Evolutionary conservation across 352 stramenopile species (phyloP).

Genomic region (Phytophthora vignae): DNA sequence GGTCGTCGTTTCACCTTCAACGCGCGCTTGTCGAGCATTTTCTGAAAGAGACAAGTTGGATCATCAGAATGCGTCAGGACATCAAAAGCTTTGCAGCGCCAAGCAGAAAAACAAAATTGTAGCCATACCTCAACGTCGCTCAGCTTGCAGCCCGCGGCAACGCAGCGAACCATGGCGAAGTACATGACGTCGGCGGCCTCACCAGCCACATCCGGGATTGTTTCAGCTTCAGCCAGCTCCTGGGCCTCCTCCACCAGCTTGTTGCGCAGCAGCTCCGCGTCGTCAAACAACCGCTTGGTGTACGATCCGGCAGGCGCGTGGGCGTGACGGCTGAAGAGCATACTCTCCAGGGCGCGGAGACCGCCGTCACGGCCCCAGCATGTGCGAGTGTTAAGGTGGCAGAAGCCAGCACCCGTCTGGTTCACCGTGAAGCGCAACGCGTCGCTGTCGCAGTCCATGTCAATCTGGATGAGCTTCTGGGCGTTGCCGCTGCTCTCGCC

Average conservation of each 20-base stretch:
- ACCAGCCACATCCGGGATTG: conserved; percentile 88
- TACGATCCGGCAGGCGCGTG: conserved; percentile 95
- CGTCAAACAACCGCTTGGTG: conserved; percentile 96
- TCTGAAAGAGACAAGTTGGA: conserved; percentile 34
- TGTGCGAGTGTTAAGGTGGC: conserved; percentile 92
- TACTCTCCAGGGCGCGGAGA: conserved; percentile 91
- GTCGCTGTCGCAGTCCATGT: conserved; percentile 97
- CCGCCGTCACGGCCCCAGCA: conserved; percentile 93
- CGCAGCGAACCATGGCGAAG: conserved; percentile 95
- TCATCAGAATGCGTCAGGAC: conserved; percentile 17
- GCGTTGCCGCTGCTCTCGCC: conserved; percentile 95
- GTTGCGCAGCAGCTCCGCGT: conserved; percentile 92
- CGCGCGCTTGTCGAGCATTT: conserved; percentile 92
- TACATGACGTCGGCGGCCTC: conserved; percentile 97
- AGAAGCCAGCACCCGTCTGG: conserved; percentile 83
- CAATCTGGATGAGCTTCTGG: conserved; percentile 93
- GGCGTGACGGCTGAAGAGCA: conserved; percentile 86
- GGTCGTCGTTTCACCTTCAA: conserved; percentile 93
- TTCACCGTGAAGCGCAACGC: conserved; percentile 95
- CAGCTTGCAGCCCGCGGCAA: conserved; percentile 92
- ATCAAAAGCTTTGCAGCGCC: conserved; percentile 5
- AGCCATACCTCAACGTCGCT: conserved; percentile 88
- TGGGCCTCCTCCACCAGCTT: conserved; percentile 98
- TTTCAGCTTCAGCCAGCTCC: conserved; percentile 92
- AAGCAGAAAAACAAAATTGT: conserved; percentile 5